These are phyloP conservation scores for Podospora tetraspora DNA, from an alignment of 495 filamentous ascomycete genomes.

Conservation along the genomic window DNA sequence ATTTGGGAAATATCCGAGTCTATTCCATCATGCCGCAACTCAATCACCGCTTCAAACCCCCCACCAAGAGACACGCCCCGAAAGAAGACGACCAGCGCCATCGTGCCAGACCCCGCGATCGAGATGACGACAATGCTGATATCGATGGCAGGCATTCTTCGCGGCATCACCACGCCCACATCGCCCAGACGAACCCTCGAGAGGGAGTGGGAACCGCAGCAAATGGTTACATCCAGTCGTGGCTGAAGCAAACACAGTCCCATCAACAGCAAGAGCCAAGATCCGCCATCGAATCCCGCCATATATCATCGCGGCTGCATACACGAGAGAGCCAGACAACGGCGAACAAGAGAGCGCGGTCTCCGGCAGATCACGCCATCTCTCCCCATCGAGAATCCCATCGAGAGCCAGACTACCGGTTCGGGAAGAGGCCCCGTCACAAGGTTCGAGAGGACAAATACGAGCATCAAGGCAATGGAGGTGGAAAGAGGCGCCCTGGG, in stretches of 20 bases:
- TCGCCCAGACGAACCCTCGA: not conserved
- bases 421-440: constrained; percentile 54
- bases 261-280: constrained; percentile 14
- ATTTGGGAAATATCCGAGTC: not conserved
- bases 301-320: not conserved
- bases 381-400: not conserved
- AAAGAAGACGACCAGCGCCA: not conserved
- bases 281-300: constrained; percentile 5
- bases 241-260: constrained; percentile 30
- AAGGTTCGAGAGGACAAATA: constrained; percentile 59
- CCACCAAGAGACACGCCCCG: not conserved
- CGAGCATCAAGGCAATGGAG: constrained; percentile 38
- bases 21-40: not conserved
- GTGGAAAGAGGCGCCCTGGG: constrained; percentile 24
- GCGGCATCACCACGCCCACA: not conserved
- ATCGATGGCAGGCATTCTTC: not conserved
- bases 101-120: not conserved
- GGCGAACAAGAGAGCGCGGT: constrained; percentile 16
- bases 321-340: constrained; percentile 11
- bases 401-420: constrained; percentile 24
- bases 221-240: constrained; percentile 28
- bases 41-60: not conserved
- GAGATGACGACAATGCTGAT: not conserved
- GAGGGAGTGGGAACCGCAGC: not conserved
- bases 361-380: not conserved